Evolutionary conservation across 176 grass and related monocot species (phyloP).

Genomic region (Oryza glaberrima): DNA sequence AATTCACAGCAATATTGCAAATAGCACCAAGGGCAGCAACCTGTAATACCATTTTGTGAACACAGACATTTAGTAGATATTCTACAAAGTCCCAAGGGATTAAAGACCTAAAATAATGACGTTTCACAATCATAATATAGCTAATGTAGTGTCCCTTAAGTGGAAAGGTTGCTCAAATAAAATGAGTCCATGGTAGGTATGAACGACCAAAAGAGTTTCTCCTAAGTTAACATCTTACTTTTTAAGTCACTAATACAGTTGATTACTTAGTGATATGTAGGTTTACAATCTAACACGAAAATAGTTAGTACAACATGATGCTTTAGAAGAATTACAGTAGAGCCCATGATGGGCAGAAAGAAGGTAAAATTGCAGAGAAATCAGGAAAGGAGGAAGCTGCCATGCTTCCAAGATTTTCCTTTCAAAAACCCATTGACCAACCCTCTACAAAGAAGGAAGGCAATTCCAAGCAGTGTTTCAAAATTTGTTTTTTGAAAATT

Average conservation of each 20-base stretch:
- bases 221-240: background rate
- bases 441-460: slow-evolving; percentile 31
- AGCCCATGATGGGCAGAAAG: background rate
- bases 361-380: slow-evolving; percentile 12
- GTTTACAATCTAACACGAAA: slow-evolving; percentile 10
- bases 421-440: slow-evolving; percentile 3
- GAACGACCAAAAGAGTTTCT: background rate
- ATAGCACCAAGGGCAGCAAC: slow-evolving; percentile 84
- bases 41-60: slow-evolving; percentile 49
- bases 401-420: slow-evolving; percentile 12
- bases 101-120: background rate
- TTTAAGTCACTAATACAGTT: slow-evolving; percentile 1
- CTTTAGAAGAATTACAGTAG: background rate
- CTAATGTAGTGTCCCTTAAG: slow-evolving; percentile 25
- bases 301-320: background rate
- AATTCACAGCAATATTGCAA: slow-evolving; percentile 90
- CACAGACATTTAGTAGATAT: slow-evolving; percentile 10
- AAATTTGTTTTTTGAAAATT: background rate
- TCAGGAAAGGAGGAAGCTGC: slow-evolving; percentile 9
- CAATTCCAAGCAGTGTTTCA: background rate
- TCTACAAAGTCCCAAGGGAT: background rate
- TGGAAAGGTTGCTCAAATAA: slow-evolving; percentile 16
- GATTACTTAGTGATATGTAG: background rate
- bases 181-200: slow-evolving; percentile 15
- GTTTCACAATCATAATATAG: background rate